phyloP scores from a whole-genome alignment of 768 basidiomycete genomes.

The Leccinum broughii region DNA sequence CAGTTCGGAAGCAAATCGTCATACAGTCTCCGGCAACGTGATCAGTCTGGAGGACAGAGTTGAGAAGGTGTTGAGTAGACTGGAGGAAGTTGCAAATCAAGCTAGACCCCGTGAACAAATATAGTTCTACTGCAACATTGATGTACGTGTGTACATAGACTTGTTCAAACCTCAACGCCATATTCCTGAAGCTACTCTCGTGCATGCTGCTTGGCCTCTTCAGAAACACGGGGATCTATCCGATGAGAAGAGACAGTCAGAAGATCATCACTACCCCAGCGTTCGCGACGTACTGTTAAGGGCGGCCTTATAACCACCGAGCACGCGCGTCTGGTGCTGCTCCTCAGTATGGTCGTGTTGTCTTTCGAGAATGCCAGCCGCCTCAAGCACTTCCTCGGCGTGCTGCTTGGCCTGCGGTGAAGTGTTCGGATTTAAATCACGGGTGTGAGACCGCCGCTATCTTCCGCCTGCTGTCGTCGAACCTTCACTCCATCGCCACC shows the following conservation, averaged over 20 bases:
- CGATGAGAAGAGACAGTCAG: constrained; percentile 2
- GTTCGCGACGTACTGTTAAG: constrained; percentile 41
- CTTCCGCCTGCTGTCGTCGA: too few relatives aligned
- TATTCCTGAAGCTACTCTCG: constrained; percentile 38
- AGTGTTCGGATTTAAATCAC: constrained; percentile 38
- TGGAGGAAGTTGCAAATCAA: constrained; percentile 38
- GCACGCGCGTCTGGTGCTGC: constrained; percentile 46
- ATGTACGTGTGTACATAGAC: neutral
- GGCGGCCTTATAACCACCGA: constrained; percentile 59
- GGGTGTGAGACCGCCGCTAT: too few relatives aligned
- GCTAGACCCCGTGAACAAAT: constrained; percentile 6
- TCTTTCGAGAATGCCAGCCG: constrained; percentile 40
- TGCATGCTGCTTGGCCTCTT: constrained; percentile 52
- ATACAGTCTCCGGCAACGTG: constrained; percentile 73
- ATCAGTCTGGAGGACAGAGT: constrained; percentile 63
- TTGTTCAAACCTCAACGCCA: constrained; percentile 18
- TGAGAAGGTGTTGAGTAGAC: constrained; percentile 44
- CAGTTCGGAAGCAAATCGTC: constrained; percentile 73
- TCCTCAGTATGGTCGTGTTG: constrained; percentile 34
- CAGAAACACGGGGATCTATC: constrained; percentile 47
- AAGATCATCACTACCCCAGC: neutral
- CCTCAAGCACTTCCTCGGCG: constrained; percentile 53
- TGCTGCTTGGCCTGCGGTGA: constrained; percentile 53
- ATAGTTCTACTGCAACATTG: neutral
- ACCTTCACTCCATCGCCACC: too few relatives aligned